Percentiles rank a stretch among this genome's conserved stretches.
Evolutionary conservation across 208 protist species (phyloP).

Genomic region (Wallacemonas rigidus): DNA sequence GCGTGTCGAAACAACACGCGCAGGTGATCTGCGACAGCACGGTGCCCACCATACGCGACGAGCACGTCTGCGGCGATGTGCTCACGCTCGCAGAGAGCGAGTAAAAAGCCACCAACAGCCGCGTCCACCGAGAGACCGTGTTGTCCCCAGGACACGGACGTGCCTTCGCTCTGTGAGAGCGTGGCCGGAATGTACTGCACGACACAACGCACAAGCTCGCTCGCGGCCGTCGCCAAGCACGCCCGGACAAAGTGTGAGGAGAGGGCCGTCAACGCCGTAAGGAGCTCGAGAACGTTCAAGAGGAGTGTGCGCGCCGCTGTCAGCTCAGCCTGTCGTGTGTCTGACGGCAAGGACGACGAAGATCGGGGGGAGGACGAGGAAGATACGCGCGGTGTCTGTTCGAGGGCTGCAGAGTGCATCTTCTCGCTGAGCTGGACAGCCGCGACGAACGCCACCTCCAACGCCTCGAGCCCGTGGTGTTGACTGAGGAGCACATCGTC

Average conservation of each 20-base stretch:
- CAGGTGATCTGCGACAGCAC: conserved; percentile 26
- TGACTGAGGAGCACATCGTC: conserved; percentile 45
- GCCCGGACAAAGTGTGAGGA: conserved; percentile 21
- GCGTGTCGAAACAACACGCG: neutral
- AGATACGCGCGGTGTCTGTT: neutral
- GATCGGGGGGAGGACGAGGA: neutral
- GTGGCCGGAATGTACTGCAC: conserved; percentile 9
- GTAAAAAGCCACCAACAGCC: neutral
- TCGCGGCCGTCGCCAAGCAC: conserved; percentile 19
- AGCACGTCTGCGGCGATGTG: conserved; percentile 40
- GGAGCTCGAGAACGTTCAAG: conserved; percentile 25
- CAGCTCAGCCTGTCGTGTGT: neutral
- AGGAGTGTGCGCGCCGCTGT: conserved; percentile 16
- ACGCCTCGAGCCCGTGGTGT: conserved; percentile 52
- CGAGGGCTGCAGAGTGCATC: neutral
- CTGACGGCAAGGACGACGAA: neutral
- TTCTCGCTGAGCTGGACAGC: conserved; percentile 10
- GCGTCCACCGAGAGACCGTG: neutral
- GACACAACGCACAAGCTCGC: conserved; percentile 12
- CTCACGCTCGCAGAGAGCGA: conserved; percentile 1
- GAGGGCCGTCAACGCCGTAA: conserved; percentile 24
- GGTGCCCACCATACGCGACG: conserved; percentile 38
- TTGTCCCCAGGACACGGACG: neutral
- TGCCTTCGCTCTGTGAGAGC: neutral
- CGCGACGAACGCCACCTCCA: conserved; percentile 26